Base-by-base conservation (phyloP, 495 filamentous ascomycete genomes). In the Peziza echinospora region DNA sequence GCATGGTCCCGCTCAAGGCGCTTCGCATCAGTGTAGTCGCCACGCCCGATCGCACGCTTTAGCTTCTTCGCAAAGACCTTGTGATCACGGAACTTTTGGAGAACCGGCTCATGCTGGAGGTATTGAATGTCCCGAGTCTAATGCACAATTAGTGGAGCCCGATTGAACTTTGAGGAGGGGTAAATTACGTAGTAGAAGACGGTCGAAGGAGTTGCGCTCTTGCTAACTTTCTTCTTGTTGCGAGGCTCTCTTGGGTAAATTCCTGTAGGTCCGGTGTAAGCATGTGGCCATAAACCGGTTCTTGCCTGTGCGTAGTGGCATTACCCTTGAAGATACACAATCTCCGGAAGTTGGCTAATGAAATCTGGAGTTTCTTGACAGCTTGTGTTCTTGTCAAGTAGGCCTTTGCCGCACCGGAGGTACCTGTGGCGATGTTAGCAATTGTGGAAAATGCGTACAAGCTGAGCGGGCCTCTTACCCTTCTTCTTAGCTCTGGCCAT, bases 141-240 rank as follows among this genome's bases (percentile, higher is more conserved):
- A 37, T 11, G 19, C 66, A 89, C 89, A 62, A 85, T 89, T 53
- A 70, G 89, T 67, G 13, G 83, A 83, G 62, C 89, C 84, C 61
- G 91, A 82, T n/a, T n/a, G n/a, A n/a, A n/a, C n/a, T n/a, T 40
- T 91, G 75, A n/a, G 92, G 73, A 52, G 91, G 85, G 59, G 86
- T 83, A 68, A 86, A 86, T n/a, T 59, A 86, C 83, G 68, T 97
- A 97, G 72, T 97, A 97, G 67, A 93, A 97, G 48, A 91, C 96
- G 13, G 89, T 96, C 40, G 77, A 80, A 30, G 79, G 74, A 2
- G 82, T 94, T 40, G 82, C 73, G 45, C 81, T 80, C 64, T 92
- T 94, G 55, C 82, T 82, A 39, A 78, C 89, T 71, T 93, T 93
- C 68, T 89, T 94, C 72, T 84, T 92, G 62, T 77, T 92, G 47